These are phyloP conservation scores for Phytophthora chlamydospora DNA, from an alignment of 352 stramenopile genomes.

Conservation along the genomic window DNA sequence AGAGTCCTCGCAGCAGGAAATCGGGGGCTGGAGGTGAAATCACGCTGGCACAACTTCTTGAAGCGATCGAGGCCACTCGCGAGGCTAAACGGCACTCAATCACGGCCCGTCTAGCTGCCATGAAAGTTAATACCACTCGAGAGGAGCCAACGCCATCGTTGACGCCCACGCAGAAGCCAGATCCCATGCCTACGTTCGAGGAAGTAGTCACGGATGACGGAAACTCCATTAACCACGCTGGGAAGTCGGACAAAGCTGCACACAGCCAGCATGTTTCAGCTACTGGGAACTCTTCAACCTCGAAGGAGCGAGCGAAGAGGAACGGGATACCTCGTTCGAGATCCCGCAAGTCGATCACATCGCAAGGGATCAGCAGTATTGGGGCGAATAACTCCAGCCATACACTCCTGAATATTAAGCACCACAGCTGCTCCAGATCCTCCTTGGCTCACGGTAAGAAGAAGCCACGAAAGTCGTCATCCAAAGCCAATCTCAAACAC, in stretches of 20 bases:
- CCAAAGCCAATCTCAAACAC: neutral
- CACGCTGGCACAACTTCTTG: conserved; percentile 34
- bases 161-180: neutral
- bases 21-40: conserved; percentile 8
- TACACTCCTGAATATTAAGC: conserved; percentile 13
- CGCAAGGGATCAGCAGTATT: neutral
- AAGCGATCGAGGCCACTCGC: conserved; percentile 31
- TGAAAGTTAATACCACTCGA: conserved; percentile 5
- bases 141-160: conserved; percentile 8
- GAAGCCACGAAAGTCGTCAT: conserved; percentile 11
- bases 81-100: conserved; percentile 14
- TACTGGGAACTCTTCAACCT: neutral
- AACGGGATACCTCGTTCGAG: neutral
- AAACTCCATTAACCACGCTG: neutral
- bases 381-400: conserved; percentile 7
- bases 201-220: neutral
- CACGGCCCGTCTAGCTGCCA: conserved; percentile 10
- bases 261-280: neutral
- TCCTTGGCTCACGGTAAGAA: conserved; percentile 21
- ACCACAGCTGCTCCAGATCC: conserved; percentile 9
- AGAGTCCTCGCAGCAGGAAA: neutral
- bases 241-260: neutral
- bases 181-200: neutral
- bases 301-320: conserved; percentile 16
- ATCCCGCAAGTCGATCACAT: conserved; percentile 13